Evolutionary conservation across 2,329 filamentous ascomycete species (phyloP), one percentile per base, ranked within the genome.

Genomic region (Trichoderma guizhouense): DNA sequence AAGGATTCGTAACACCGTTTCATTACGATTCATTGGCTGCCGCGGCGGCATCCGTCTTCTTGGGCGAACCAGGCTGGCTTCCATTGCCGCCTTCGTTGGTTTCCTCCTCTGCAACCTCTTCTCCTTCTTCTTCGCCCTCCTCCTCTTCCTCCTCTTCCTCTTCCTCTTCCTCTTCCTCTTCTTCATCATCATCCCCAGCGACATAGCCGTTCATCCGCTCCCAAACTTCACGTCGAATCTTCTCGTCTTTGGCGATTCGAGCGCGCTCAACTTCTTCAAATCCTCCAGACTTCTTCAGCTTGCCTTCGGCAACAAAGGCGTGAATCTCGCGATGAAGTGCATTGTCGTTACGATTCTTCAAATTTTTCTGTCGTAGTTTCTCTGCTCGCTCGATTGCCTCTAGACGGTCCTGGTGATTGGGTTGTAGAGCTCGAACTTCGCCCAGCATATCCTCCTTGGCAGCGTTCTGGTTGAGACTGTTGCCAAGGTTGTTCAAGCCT

Each of bases 341-440:
- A 76, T 93, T 93, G 43, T 91, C 93, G 30, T 86, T 86, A 3
- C 96, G 89, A 74, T 85, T 91, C 79, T 93, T 92, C 1, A n/a
- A n/a, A 99, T 87, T 79, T 99, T 93, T 94, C 81, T 96, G 93
- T 26, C 96, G 88, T 8, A 94, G 87, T 83, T 95, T 96, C 83
- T 98, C 96, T 0, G 96, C 96, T n/a, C 96, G 90, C 81, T 98
- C 95, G 75, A 99, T 99, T 43, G 96, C 96, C 82, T 98, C 96
- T 0, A 99, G 86, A 43, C 96, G 89, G 76, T 93, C 90, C 81
- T 98, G 94, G 80, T 99, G 96, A 78, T 99, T 98, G 1, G 95
- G 95, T 79, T 96, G 93, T 60, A 99, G 84, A 4, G 96, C 96
- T 57, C 96, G 90, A 58, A 99, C 95, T 84, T 98, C 96, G 61